Evolutionary conservation across 495 filamentous ascomycete genomes (phyloP).

Genomic region (Niebla homalea): DNA sequence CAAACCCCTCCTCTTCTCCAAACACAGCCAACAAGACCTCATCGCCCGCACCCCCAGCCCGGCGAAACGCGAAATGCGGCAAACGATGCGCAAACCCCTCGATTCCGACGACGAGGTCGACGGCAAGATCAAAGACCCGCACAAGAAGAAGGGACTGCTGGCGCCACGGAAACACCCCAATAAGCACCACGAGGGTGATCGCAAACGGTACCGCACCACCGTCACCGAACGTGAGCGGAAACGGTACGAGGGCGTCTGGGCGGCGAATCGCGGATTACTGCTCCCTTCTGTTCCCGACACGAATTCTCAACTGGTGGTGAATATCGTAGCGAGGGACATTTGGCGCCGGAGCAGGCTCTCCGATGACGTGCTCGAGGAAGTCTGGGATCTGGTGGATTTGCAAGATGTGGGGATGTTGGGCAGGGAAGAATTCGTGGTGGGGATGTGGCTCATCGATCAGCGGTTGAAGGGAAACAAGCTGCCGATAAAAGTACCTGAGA

Average conservation of each 20-base stretch:
- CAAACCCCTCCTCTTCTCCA: slow-evolving; percentile 26
- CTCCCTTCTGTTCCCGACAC: slow-evolving; percentile 19
- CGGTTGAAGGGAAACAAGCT: slow-evolving; percentile 77
- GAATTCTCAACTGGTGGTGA: slow-evolving; percentile 40
- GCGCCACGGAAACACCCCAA: slow-evolving; percentile 54
- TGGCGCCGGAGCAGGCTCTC: slow-evolving; percentile 69
- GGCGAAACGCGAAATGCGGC: slow-evolving; percentile 41
- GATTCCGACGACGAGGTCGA: slow-evolving; percentile 45
- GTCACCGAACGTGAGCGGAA: slow-evolving; percentile 68
- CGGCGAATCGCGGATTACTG: slow-evolving; percentile 71
- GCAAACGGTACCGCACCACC: slow-evolving; percentile 69
- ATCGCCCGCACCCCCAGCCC: slow-evolving; percentile 42
- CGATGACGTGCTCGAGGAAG: slow-evolving; percentile 52
- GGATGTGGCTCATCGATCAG: slow-evolving; percentile 92
- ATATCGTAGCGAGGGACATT: slow-evolving; percentile 71
- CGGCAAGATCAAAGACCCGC: slow-evolving; percentile 22
- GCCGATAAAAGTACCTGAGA: slow-evolving; percentile 60
- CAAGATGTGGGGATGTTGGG: slow-evolving; percentile 44
- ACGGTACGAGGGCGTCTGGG: slow-evolving; percentile 95
- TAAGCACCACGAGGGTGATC: slow-evolving; percentile 77
- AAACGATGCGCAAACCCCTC: slow-evolving; percentile 57
- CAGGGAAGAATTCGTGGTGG: slow-evolving; percentile 83
- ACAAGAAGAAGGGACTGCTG: slow-evolving; percentile 30
- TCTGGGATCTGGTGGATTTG: slow-evolving; percentile 77
- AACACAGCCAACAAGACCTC: slow-evolving; percentile 22